Base-by-base conservation (phyloP, 257 asterid species). In the Fraxinus excelsior region DNA sequence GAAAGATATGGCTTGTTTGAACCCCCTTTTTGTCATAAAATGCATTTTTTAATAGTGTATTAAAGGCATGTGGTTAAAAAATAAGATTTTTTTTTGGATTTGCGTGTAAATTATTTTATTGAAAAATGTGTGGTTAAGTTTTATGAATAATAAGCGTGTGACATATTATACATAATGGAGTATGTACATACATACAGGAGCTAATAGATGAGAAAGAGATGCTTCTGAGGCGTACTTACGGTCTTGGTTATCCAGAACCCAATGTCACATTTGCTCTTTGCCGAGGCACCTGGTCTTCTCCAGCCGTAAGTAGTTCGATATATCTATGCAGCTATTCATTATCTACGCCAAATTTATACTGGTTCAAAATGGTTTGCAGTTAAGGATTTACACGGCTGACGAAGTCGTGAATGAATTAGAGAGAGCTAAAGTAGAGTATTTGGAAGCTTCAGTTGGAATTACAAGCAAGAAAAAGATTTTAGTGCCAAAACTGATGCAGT, bases 281-380 rank as follows among this genome's bases (percentile, higher is more conserved):
- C 85, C 85, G 90, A 77, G 98, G 99, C 89, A 88, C 85, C 80
- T 95, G 98, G 98, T 93, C 97, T 75, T 95, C 98, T 60, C 98
- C 99, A 69, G 98, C 98, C 4, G 98, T 95, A 87, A 90, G 97
- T 84, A 67, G 0, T 14, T 42, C 29, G 78, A 29, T 56, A 56
- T 56, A 56, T 56, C 21, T 5, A 51, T 51, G 25, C 62, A 51
- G 62, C 14, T 44, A 56, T n/a, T 7, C 9, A n/a, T 26, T 23
- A 12, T 25, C 12, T 62, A 25, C 68, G 5, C 5, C 94, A 93
- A 88, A 90, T 96, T 23, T 62, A 56, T 74, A 70, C 12, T 11
- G 58, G 1, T 19, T 44, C 25, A 78, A 31, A 72, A 80, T 74
- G 70, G 68, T 74, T 37, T 78, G 77, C 96, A 95, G 99, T 78